These are phyloP conservation scores for Melanomma pulvis-pyrius DNA, from an alignment of 495 filamentous ascomycete species.

Conservation along the genomic window DNA sequence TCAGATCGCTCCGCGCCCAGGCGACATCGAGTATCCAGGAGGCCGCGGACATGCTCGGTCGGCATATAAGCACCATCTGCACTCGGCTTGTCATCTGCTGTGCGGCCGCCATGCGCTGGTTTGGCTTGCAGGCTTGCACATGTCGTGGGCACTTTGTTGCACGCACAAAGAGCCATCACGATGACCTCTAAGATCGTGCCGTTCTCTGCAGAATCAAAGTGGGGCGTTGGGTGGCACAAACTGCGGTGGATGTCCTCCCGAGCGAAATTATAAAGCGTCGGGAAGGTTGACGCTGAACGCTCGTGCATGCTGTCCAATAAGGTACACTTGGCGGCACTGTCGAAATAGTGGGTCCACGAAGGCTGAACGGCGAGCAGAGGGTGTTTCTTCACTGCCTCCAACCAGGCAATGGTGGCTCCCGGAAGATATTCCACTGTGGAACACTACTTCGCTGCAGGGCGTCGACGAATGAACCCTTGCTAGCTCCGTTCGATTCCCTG, in stretches of 20 bases:
- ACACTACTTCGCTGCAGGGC: neutral
- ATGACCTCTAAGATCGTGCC: slow-evolving; percentile 29
- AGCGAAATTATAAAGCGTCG: neutral
- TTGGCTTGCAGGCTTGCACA: slow-evolving; percentile 2
- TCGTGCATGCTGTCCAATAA: slow-evolving; percentile 16
- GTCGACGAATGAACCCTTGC: neutral
- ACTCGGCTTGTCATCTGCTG: slow-evolving; percentile 18
- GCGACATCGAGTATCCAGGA: slow-evolving; percentile 9
- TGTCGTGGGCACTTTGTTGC: slow-evolving; percentile 25
- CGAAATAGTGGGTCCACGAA: slow-evolving; percentile 24
- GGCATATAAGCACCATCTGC: slow-evolving; percentile 6
- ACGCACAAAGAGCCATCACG: slow-evolving; percentile 14
- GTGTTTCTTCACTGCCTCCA: neutral
- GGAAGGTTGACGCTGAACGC: slow-evolving; percentile 3
- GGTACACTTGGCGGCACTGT: slow-evolving; percentile 19
- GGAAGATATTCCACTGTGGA: neutral
- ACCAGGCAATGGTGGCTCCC: neutral
- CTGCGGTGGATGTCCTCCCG: neutral
- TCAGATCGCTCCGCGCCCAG: neutral
- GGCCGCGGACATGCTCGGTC: slow-evolving; percentile 27
- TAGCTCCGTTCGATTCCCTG: no score
- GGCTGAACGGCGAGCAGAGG: slow-evolving; percentile 15
- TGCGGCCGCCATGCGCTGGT: neutral
- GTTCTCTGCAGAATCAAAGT: slow-evolving; percentile 30
- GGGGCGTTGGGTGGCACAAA: slow-evolving; percentile 9